phyloP scores from a whole-genome alignment of 768 basidiomycete species.

The Termitomyces sp. region DNA sequence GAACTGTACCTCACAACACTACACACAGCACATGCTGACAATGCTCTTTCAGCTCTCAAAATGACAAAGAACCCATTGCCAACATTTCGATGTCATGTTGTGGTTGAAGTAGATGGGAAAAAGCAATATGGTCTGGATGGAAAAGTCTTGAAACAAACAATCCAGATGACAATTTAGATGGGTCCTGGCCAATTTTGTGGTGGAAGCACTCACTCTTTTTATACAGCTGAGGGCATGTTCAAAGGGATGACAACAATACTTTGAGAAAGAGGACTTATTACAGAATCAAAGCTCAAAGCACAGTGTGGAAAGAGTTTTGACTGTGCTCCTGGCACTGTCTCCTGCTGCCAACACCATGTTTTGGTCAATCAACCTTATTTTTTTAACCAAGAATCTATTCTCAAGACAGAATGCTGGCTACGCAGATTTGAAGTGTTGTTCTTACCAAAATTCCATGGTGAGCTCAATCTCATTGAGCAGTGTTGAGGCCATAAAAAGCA shows the following conservation, averaged over 20 bases:
- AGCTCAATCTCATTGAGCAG: constrained; percentile 12
- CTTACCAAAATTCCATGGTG: constrained; percentile 11
- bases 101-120: not conserved
- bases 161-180: no score
- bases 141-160: not conserved
- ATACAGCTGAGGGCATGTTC: constrained; percentile 22
- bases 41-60: constrained; percentile 10
- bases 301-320: constrained; percentile 19
- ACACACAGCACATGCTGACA: not conserved
- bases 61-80: constrained; percentile 7
- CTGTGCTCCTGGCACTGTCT: constrained; percentile 17
- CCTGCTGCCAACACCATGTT: constrained; percentile 31
- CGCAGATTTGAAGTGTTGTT: constrained; percentile 4
- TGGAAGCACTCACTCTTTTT: constrained; percentile 1
- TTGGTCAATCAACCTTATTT: constrained; percentile 43
- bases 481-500: constrained; percentile 8
- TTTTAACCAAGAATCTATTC: constrained; percentile 23
- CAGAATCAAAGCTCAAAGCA: constrained; percentile 10
- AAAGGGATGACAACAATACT: constrained; percentile 39
- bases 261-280: constrained; percentile 21
- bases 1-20: no score
- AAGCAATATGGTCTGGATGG: not conserved
- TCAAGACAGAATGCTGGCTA: constrained; percentile 20
- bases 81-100: not conserved
- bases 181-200: not conserved